Percentiles rank a stretch among this genome's conserved stretches.
phyloP scores from a whole-genome alignment of 2,329 filamentous ascomycete species.

The Paecilomyces formosus region DNA sequence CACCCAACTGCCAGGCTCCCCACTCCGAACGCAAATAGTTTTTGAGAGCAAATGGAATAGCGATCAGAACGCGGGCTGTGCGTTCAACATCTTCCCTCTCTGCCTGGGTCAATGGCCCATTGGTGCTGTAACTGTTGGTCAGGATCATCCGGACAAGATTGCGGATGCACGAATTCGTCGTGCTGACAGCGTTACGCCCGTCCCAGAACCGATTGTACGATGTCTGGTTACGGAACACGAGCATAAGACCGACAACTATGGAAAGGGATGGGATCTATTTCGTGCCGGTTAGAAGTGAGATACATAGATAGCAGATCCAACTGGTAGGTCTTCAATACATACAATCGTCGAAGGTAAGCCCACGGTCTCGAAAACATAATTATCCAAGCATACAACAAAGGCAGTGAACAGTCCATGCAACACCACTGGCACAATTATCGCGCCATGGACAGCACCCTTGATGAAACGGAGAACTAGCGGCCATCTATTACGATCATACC shows the following conservation, averaged over 20 bases:
- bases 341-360: constrained; percentile 53
- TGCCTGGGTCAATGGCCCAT: constrained; percentile 23
- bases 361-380: constrained; percentile 42
- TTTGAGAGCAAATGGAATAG: constrained; percentile 57
- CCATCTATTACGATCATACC: constrained; percentile 38
- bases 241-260: constrained; percentile 61
- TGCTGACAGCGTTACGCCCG: constrained; percentile 50
- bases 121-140: constrained; percentile 36
- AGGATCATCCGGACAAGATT: constrained; percentile 53
- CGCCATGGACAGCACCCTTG: constrained; percentile 56
- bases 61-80: constrained; percentile 51
- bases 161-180: constrained; percentile 50
- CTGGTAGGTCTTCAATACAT: constrained; percentile 10
- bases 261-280: constrained; percentile 51
- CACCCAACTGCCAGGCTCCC: constrained; percentile 33
- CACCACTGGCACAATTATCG: constrained; percentile 50
- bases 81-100: constrained; percentile 53
- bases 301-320: not conserved
- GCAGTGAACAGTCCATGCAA: constrained; percentile 53
- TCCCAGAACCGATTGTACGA: constrained; percentile 60
- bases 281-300: constrained; percentile 1
- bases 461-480: constrained; percentile 58
- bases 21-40: constrained; percentile 59
- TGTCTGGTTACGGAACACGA: constrained; percentile 60
- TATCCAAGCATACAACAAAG: constrained; percentile 52